Evolutionary conservation across 169 alveolate species (phyloP).

Genomic region (Eimeria maxima): DNA sequence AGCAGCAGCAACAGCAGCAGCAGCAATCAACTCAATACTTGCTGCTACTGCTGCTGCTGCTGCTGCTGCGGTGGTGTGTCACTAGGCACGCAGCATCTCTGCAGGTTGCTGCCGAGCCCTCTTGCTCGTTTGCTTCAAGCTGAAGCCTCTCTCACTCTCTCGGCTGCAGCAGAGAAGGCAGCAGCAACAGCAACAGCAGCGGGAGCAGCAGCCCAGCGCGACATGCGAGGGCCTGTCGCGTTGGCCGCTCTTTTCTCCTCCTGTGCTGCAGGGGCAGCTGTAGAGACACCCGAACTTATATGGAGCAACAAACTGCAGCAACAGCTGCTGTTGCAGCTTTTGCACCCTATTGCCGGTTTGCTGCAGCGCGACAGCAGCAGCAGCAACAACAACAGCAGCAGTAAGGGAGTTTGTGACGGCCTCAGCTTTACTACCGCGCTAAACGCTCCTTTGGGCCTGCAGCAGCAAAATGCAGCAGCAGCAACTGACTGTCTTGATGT

Average conservation of each 20-base stretch:
- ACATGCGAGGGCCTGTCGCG: conserved; percentile 47
- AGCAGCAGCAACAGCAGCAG: neutral
- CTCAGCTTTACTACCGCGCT: conserved; percentile 46
- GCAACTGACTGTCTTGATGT: neutral
- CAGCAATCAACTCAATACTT: neutral
- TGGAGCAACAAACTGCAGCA: conserved; percentile 45
- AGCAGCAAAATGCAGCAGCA: neutral
- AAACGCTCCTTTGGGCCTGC: neutral
- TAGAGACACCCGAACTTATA: conserved; percentile 39
- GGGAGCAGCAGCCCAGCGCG: neutral
- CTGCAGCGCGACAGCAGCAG: conserved; percentile 71
- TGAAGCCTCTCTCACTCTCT: neutral
- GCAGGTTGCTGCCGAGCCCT: conserved; percentile 46
- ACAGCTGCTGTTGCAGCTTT: conserved; percentile 58
- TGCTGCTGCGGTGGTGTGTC: conserved; percentile 62
- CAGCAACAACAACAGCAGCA: conserved; percentile 36
- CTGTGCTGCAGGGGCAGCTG: conserved; percentile 52
- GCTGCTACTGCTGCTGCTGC: conserved; percentile 68
- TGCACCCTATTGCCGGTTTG: conserved; percentile 16
- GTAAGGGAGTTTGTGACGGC: neutral
- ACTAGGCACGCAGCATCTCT: conserved; percentile 26
- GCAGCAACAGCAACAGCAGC: conserved; percentile 2
- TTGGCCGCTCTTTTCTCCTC: neutral
- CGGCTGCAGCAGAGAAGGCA: neutral
- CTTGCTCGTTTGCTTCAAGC: neutral